These are phyloP conservation scores for Amphirosellinia nigrospora DNA, from an alignment of 495 filamentous ascomycete genomes.

Conservation along the genomic window DNA sequence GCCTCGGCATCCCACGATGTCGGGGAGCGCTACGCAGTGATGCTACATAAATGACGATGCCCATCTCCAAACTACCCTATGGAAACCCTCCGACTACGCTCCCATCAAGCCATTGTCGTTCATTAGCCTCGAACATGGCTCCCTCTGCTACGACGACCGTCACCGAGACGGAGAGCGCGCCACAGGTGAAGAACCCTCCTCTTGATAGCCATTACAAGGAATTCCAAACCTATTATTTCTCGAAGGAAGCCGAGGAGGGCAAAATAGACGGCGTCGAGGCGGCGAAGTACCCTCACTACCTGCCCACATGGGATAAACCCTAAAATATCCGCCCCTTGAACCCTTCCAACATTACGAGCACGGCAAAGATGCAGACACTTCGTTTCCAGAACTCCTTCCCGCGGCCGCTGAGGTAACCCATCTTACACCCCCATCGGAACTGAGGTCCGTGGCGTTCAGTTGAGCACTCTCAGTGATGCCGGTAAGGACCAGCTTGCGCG, in stretches of 20 bases:
- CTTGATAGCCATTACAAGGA: conserved; percentile 68
- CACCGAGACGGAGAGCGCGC: conserved; percentile 41
- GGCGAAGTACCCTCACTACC: conserved; percentile 75
- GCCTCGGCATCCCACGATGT: background rate
- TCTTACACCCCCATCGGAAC: conserved; percentile 78
- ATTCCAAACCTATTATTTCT: conserved; percentile 58
- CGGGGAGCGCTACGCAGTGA: conserved; percentile 4
- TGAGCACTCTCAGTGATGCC: conserved; percentile 66
- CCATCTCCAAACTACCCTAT: background rate
- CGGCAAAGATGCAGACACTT: conserved; percentile 72
- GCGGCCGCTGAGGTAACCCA: conserved; percentile 56
- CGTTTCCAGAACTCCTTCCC: conserved; percentile 69
- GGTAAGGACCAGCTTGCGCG: conserved; percentile 85
- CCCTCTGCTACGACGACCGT: conserved; percentile 59
- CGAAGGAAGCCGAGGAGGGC: conserved; percentile 54
- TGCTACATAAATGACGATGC: conserved; percentile 1
- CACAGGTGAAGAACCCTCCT: conserved; percentile 47
- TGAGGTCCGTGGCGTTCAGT: conserved; percentile 77
- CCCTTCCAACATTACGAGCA: conserved; percentile 76
- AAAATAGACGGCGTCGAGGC: conserved; percentile 49
- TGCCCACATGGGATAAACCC: conserved; percentile 72
- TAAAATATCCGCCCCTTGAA: conserved; percentile 69
- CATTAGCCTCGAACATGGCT: conserved; percentile 49
- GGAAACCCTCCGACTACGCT: background rate
- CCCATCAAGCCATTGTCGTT: background rate